A percentile compares a stretch with the other conserved stretches of the same genome.
Conservation (phyloP, 176 grass and related monocot species). For the Avena sativa region DNA sequence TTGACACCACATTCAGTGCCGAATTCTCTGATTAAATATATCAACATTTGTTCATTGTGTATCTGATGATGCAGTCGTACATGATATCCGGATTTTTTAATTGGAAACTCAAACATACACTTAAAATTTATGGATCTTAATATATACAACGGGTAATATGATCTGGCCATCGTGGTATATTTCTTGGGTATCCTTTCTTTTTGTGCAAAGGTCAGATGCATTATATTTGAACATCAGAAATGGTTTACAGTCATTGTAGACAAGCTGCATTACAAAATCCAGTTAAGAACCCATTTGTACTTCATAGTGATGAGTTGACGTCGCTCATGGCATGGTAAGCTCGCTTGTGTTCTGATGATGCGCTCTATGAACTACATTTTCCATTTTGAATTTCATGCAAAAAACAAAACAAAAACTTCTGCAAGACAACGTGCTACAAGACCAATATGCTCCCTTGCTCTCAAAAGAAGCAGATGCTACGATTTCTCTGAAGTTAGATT, state of each 20-base stretch:
- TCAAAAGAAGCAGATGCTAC: background rate
- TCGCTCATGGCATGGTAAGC: background rate
- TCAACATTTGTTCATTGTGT: background rate
- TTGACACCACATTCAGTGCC: background rate
- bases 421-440: background rate
- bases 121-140: background rate
- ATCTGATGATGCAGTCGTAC: constrained; percentile 2
- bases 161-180: background rate
- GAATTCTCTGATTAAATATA: constrained; percentile 16
- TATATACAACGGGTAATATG: background rate
- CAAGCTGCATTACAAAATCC: background rate
- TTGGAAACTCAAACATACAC: background rate
- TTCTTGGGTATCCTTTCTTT: background rate
- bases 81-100: background rate
- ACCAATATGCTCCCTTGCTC: background rate
- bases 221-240: background rate
- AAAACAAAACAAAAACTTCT: background rate
- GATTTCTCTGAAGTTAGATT: background rate
- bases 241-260: background rate
- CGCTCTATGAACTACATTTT: background rate
- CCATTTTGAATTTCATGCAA: background rate
- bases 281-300: background rate
- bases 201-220: background rate
- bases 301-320: background rate
- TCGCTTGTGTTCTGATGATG: background rate